Evolutionary conservation across 371 early-diverging fungal genomes (phyloP).

Genomic region (Nematocida ausubeli): DNA sequence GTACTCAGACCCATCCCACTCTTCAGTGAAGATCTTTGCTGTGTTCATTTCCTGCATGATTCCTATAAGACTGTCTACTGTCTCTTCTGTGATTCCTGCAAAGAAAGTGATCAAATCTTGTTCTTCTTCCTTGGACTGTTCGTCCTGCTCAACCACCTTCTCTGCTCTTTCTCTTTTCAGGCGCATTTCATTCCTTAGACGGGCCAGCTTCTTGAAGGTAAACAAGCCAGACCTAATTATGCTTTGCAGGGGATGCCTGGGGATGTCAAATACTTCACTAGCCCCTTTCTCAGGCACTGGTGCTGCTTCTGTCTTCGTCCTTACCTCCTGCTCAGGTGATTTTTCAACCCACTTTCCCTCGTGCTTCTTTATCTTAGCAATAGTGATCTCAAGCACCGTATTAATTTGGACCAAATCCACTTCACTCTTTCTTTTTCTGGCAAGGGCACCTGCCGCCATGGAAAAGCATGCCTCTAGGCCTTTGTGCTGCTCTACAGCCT

Average conservation of each 20-base stretch:
- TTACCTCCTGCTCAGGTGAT: background rate
- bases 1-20: slow-evolving; percentile 25
- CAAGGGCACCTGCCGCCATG: background rate
- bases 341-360: slow-evolving; percentile 35
- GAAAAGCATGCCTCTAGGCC: slow-evolving; percentile 12
- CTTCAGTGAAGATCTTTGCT: slow-evolving; percentile 32
- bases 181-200: slow-evolving; percentile 1
- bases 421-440: background rate
- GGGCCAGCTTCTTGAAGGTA: slow-evolving; percentile 35
- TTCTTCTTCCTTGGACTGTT: background rate
- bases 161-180: slow-evolving; percentile 12
- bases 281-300: background rate
- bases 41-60: background rate
- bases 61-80: background rate
- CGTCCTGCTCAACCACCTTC: slow-evolving; percentile 14
- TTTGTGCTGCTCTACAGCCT: slow-evolving; percentile 26
- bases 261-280: background rate
- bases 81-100: background rate
- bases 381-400: slow-evolving; percentile 30
- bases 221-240: slow-evolving; percentile 28
- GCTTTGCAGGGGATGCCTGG: background rate
- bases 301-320: slow-evolving; percentile 2
- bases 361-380: slow-evolving; percentile 42
- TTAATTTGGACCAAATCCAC: slow-evolving; percentile 40
- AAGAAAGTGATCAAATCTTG: slow-evolving; percentile 22